phyloP scores from a whole-genome alignment of 371 early-diverging fungal genomes.

The Dichotomocladium elegans region DNA sequence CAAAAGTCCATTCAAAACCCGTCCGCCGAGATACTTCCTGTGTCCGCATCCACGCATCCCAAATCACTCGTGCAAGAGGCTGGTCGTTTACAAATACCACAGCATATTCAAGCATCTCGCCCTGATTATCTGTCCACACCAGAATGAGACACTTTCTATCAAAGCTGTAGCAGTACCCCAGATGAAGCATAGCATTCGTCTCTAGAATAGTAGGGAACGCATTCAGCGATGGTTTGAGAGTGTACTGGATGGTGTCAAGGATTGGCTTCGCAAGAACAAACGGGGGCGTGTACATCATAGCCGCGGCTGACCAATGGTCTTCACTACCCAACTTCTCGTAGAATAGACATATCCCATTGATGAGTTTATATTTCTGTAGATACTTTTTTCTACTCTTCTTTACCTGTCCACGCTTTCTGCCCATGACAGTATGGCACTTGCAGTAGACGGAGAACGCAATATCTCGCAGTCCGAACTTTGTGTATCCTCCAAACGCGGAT shows the following conservation, averaged over 20 bases:
- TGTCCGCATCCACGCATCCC: slow-evolving; percentile 42
- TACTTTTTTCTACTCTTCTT: too few species aligned
- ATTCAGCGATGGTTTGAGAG: slow-evolving; percentile 27
- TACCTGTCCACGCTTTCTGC: slow-evolving; percentile 21
- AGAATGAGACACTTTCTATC: slow-evolving; percentile 53
- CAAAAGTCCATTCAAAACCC: slow-evolving; percentile 39
- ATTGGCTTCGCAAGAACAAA: slow-evolving; percentile 48
- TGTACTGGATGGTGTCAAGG: slow-evolving; percentile 36
- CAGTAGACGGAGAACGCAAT: slow-evolving; percentile 63
- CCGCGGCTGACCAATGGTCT: slow-evolving; percentile 10
- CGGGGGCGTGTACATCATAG: slow-evolving; percentile 49
- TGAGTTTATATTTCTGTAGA: not conserved
- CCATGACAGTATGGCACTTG: slow-evolving; percentile 45
- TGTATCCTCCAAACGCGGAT: slow-evolving; percentile 48
- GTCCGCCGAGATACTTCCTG: slow-evolving; percentile 24
- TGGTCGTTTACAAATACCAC: slow-evolving; percentile 13
- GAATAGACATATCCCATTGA: not conserved
- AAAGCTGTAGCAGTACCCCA: slow-evolving; percentile 56
- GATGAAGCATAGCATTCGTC: slow-evolving; percentile 39
- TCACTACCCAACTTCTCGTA: slow-evolving; percentile 6
- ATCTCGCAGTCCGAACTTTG: slow-evolving; percentile 54
- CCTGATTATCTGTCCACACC: slow-evolving; percentile 60
- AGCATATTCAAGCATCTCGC: slow-evolving; percentile 52
- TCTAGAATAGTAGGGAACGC: slow-evolving; percentile 29
- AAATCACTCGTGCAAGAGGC: slow-evolving; percentile 15